Percentiles rank a stretch among this genome's conserved stretches.
Evolutionary conservation across 2,329 filamentous ascomycete species (phyloP).

Genomic region (Nannizziopsis arthrosporioides): DNA sequence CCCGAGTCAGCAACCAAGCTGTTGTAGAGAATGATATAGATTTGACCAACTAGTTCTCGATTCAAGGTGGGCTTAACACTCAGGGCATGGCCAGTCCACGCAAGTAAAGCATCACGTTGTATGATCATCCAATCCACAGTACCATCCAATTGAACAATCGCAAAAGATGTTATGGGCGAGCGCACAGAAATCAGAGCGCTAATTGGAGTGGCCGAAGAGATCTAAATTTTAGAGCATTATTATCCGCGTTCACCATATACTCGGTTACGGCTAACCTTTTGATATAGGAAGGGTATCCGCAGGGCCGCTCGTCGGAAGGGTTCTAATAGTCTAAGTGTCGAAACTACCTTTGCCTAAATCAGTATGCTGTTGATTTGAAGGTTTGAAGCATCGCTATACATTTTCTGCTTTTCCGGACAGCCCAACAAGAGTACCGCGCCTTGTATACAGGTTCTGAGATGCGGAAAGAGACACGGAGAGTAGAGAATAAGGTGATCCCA

Average conservation of each 20-base stretch:
- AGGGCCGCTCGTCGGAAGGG: constrained; percentile 68
- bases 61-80: constrained; percentile 64
- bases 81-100: constrained; percentile 89
- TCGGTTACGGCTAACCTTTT: constrained; percentile 39
- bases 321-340: constrained; percentile 74
- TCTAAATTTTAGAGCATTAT: constrained; percentile 31
- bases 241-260: background rate
- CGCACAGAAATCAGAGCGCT: constrained; percentile 82
- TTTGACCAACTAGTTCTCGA: constrained; percentile 47
- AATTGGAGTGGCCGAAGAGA: constrained; percentile 76
- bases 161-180: constrained; percentile 73
- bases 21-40: background rate
- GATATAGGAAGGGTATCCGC: constrained; percentile 90
- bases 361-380: background rate
- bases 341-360: constrained; percentile 54
- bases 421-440: constrained; percentile 79
- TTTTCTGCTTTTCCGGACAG: constrained; percentile 85
- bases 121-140: constrained; percentile 90
- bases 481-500: constrained; percentile 84
- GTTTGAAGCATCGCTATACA: constrained; percentile 41
- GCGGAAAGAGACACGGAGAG: constrained; percentile 87
- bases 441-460: constrained; percentile 85
- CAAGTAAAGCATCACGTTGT: constrained; percentile 77
- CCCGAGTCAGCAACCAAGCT: constrained; percentile 27
- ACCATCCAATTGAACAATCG: constrained; percentile 79